These are phyloP conservation scores for Xerocomus nothofagi DNA, from an alignment of 1,284 basidiomycete genomes.

Conservation along the genomic window DNA sequence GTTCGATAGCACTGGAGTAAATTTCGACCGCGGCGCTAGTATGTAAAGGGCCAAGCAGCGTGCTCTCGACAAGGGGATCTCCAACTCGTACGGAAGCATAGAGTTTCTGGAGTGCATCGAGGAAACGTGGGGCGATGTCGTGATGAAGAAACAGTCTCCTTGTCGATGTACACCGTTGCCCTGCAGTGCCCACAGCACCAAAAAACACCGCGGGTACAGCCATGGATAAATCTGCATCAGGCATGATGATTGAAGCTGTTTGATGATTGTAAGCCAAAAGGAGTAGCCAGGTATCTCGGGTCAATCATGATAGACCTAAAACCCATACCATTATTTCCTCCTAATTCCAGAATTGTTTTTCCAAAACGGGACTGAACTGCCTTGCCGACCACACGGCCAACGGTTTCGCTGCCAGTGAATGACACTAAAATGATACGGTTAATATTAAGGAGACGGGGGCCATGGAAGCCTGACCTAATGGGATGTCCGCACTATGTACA, in stretches of 20 bases:
- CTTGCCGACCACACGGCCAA: slow-evolving; percentile 83
- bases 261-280: slow-evolving; percentile 21
- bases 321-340: slow-evolving; percentile 86
- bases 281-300: slow-evolving; percentile 17
- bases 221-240: slow-evolving; percentile 88
- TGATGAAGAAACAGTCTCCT: slow-evolving; percentile 88
- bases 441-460: background rate
- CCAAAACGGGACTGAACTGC: slow-evolving; percentile 81
- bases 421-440: slow-evolving; percentile 53
- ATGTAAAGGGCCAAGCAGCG: slow-evolving; percentile 89
- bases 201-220: slow-evolving; percentile 91
- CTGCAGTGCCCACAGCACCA: slow-evolving; percentile 92
- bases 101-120: slow-evolving; percentile 70
- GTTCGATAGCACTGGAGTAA: slow-evolving; percentile 65
- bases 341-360: slow-evolving; percentile 86
- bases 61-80: slow-evolving; percentile 73
- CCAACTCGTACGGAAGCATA: slow-evolving; percentile 73
- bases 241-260: slow-evolving; percentile 85
- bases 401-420: slow-evolving; percentile 91
- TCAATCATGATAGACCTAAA: slow-evolving; percentile 14
- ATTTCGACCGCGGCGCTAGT: slow-evolving; percentile 62
- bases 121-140: slow-evolving; percentile 73
- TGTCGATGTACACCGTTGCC: slow-evolving; percentile 94
- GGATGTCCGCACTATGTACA: slow-evolving; percentile 71
- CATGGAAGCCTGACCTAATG: slow-evolving; percentile 55